Evolutionary conservation across 2,329 filamentous ascomycete genomes (phyloP), one percentile per base, ranked within the genome.

Genomic region (Fusarium equiseti): DNA sequence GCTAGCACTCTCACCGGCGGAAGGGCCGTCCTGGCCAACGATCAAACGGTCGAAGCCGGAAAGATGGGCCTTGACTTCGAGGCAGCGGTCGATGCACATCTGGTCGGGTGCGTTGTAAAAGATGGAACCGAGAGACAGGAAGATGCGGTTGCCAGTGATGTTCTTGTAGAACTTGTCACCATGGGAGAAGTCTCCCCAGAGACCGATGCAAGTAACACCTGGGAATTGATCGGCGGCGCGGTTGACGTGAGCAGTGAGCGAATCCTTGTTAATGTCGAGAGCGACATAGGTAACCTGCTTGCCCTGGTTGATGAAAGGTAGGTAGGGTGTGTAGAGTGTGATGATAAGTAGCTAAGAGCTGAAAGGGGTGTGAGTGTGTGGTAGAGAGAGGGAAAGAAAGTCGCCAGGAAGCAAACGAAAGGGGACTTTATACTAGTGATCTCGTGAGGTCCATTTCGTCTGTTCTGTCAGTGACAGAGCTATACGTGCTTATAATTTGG

Each of bases 161-260:
- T 50, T 24, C 3, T 40, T 0, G 13, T 68, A 75, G 51, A 31
- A 73, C 1, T 6, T 18, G 13, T 75, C 70, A 1, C 68, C 73
- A 6, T 76, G 45, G 2, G 71, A 35, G n/a, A 75, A 75, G 15
- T 51, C 65, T 0, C 75, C 75, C 72, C 68, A 75, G 2, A 76
- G 52, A 0, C 70, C 75, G 26, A 68, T 29, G 8, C 46, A 67
- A 0, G 46, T 15, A 10, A 76, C 22, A 1, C n/a, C 3, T 0
- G 72, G 70, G 16, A 73, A 76, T 0, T 9, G 31, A 0, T 46
- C n/a, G 8, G 73, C 66, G 2, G 66, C 61, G 7, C 53, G 59
- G 15, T 46, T 13, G 32, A 76, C n/a, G 2, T 76, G 73, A 0
- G 29, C 38, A 0, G 3, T 8, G 0, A 76, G 50, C 0, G 72